Conservation (phyloP, 768 basidiomycete genomes). For the Suillus decipiens region DNA sequence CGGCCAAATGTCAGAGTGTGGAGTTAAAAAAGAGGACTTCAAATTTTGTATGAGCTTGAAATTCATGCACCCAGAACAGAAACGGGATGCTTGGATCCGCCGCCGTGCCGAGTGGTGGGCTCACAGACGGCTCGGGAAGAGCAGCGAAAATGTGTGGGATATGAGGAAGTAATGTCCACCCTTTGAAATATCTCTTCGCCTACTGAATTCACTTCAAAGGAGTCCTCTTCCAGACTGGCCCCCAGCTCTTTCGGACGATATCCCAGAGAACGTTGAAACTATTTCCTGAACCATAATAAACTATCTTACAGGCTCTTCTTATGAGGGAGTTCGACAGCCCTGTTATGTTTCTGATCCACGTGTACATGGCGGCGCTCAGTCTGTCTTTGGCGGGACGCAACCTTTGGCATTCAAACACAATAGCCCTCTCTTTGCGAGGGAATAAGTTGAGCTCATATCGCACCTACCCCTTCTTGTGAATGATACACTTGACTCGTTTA, state of each 20-base stretch:
- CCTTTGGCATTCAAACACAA: not conserved
- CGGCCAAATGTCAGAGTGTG: constrained; percentile 73
- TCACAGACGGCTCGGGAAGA: constrained; percentile 64
- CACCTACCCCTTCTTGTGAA: no score
- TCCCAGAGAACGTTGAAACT: constrained; percentile 22
- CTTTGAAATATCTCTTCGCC: not conserved
- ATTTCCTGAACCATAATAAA: constrained; percentile 20
- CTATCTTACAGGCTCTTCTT: not conserved
- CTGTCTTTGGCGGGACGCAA: not conserved
- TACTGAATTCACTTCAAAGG: constrained; percentile 9
- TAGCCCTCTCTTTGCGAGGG: not conserved
- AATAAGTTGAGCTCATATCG: not conserved
- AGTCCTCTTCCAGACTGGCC: constrained; percentile 29
- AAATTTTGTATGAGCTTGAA: constrained; percentile 93
- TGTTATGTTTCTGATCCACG: not conserved
- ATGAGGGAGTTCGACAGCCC: not conserved
- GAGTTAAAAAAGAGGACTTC: constrained; percentile 83
- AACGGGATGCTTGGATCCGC: constrained; percentile 81
- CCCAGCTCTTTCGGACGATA: constrained; percentile 23
- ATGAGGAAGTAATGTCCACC: constrained; percentile 65
- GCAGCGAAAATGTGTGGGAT: constrained; percentile 96
- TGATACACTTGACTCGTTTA: not conserved
- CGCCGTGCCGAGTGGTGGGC: constrained; percentile 97
- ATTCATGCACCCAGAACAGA: constrained; percentile 71
- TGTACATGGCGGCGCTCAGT: not conserved